Base-by-base conservation (phyloP, 2,329 filamentous ascomycete species). In the Bretziella fagacearum region DNA sequence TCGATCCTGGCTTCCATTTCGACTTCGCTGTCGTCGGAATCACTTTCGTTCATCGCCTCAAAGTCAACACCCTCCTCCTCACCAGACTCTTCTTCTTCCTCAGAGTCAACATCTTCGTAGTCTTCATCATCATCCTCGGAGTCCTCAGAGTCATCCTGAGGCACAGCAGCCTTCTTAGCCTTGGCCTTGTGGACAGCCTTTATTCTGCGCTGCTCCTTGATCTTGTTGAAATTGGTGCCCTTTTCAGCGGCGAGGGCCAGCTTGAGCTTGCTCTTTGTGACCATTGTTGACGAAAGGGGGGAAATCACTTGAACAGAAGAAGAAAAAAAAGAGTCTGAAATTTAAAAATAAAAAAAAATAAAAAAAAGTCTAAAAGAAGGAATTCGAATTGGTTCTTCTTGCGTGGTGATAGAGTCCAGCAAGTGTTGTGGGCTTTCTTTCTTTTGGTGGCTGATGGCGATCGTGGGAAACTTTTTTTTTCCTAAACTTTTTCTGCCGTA, bases 1-100 rank as follows among this genome's bases (percentile, higher is more conserved):
- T 65, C 62, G 53, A 79, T 66, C 65, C 80, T 83, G 59, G 77
- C 75, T 60, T 89, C 81, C 61, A 83, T 77, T 61, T 89, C 83
- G 46, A 84, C 70, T 53, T 81, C 79, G 52, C n/a, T n/a, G 82
- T 80, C 20, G 55, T 91, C 80, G 32, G 69, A 72, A 52, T 78
- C 74, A 59, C 71, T 74, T 54, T 79, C 74, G 58, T 79, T 69
- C 54, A 79, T 63, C 41, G 64, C 72, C 10, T 68, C 66, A 50
- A 71, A 62, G 54, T 78, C 69, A 54, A 73, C 53, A 25, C 40
- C 45, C 10, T 57, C 55, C 15, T 55, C 52, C 11, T 54, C 52
- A 26, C 60, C 54, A 15, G 55, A 53, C 7, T 56, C 56, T 42
- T 56, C 56, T 6, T 59, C 56, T 41, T 63, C 59, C 1, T 58